These are phyloP conservation scores for Mortierella sp. DNA, from an alignment of 371 early-diverging fungal species.

Conservation along the genomic window DNA sequence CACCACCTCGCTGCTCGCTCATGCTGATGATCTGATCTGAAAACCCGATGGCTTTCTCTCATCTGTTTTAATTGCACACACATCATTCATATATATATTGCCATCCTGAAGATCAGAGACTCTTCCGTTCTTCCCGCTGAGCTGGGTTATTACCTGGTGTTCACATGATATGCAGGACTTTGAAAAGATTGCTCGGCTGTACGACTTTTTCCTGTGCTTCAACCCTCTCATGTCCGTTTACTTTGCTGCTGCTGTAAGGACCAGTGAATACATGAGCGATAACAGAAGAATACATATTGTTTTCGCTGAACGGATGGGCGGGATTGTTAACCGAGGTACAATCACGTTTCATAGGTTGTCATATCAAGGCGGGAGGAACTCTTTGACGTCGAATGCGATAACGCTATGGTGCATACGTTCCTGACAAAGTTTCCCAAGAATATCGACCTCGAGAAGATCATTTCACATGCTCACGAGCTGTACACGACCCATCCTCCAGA, in stretches of 20 bases:
- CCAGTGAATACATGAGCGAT: too few species aligned
- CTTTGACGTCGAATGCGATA: conserved; percentile 62
- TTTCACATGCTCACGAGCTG: conserved; percentile 57
- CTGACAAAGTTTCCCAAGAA: conserved; percentile 66
- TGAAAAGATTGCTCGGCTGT: conserved; percentile 69
- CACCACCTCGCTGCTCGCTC: too few species aligned
- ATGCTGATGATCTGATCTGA: neutral
- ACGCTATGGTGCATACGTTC: conserved; percentile 65
- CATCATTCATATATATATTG: too few species aligned
- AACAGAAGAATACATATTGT: too few species aligned
- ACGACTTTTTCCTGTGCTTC: conserved; percentile 79
- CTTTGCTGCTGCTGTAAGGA: conserved; percentile 73
- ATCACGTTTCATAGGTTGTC: conserved; percentile 56
- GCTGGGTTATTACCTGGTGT: conserved; percentile 92
- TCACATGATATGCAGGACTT: conserved; percentile 79
- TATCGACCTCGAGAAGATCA: conserved; percentile 56
- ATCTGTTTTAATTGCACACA: neutral
- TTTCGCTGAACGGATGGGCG: too few species aligned
- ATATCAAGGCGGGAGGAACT: conserved; percentile 61
- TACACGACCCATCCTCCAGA: conserved; percentile 58
- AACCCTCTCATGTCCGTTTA: conserved; percentile 83
- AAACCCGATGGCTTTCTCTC: neutral
- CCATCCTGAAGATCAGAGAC: conserved; percentile 60
- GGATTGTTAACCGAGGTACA: neutral
- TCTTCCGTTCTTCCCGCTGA: conserved; percentile 83